Conservation (phyloP, 805 yeast species). For the Lachancea fermentati region DNA sequence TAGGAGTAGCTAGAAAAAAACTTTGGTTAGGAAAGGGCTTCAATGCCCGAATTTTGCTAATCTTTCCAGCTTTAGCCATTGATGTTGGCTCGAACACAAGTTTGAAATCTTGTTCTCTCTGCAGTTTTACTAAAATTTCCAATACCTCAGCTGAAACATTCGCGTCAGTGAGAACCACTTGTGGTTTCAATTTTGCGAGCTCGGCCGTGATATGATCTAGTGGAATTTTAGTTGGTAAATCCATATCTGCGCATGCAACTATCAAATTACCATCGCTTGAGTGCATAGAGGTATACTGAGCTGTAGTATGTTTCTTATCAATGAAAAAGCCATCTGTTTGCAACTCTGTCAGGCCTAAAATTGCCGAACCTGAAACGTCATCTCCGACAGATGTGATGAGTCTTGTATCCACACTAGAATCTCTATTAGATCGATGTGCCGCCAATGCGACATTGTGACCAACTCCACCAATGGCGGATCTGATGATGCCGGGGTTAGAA, state of each 20-base stretch:
- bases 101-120: conserved; percentile 20
- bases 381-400: conserved; percentile 57
- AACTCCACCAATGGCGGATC: conserved; percentile 72
- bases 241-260: conserved; percentile 83
- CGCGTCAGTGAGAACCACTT: conserved; percentile 57
- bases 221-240: conserved; percentile 50
- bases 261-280: conserved; percentile 55
- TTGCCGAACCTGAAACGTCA: conserved; percentile 47
- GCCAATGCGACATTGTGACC: conserved; percentile 78
- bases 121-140: conserved; percentile 32
- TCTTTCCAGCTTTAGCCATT: conserved; percentile 48
- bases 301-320: conserved; percentile 37
- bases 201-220: conserved; percentile 38
- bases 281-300: conserved; percentile 71
- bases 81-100: conserved; percentile 77
- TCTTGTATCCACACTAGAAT: conserved; percentile 24
- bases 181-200: conserved; percentile 41
- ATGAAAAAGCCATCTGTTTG: conserved; percentile 22
- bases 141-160: conserved; percentile 49
- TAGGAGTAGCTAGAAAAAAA: conserved; percentile 57
- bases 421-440: conserved; percentile 34
- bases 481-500: conserved; percentile 65
- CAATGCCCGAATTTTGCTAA: conserved; percentile 37
- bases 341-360: conserved; percentile 33
- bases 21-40: conserved; percentile 44